Evolutionary conservation across 495 filamentous ascomycete species (phyloP).

Genomic region (Extremus antarcticus): DNA sequence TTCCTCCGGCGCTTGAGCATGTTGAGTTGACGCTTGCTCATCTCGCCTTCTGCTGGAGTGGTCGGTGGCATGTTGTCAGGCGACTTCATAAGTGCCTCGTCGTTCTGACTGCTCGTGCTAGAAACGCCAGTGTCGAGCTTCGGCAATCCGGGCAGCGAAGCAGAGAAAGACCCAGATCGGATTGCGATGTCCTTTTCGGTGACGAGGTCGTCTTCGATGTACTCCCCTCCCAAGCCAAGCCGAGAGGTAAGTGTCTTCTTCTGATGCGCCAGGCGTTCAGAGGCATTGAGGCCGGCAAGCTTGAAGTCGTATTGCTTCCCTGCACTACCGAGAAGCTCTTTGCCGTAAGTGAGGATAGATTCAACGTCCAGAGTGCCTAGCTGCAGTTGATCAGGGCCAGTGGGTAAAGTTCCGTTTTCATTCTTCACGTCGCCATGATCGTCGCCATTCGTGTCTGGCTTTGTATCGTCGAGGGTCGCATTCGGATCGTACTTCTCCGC

Average conservation of each 20-base stretch:
- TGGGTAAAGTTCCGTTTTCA: constrained; percentile 26
- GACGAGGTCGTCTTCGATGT: constrained; percentile 72
- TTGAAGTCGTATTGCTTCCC: constrained; percentile 74
- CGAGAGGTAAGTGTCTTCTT: constrained; percentile 78
- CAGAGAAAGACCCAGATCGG: constrained; percentile 17
- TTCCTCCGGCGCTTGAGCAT: constrained; percentile 73
- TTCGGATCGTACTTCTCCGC: constrained; percentile 85
- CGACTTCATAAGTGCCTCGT: constrained; percentile 32
- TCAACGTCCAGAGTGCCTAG: constrained; percentile 66
- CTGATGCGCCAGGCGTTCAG: constrained; percentile 66
- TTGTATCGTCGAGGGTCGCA: constrained; percentile 39
- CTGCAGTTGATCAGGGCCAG: constrained; percentile 43
- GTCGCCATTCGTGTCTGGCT: constrained; percentile 19
- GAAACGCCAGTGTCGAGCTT: constrained; percentile 38
- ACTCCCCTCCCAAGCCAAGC: constrained; percentile 73
- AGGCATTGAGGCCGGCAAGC: constrained; percentile 69
- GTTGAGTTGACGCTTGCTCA: constrained; percentile 88
- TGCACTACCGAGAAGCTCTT: constrained; percentile 69
- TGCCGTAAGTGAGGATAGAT: constrained; percentile 70
- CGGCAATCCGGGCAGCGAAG: constrained; percentile 33
- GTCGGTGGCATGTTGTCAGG: constrained; percentile 36
- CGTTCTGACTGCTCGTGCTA: constrained; percentile 34
- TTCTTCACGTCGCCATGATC: constrained; percentile 21
- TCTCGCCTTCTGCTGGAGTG: constrained; percentile 57
- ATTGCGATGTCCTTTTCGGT: constrained; percentile 48